Percentiles rank a stretch among this genome's conserved stretches.
These are phyloP conservation scores for Naganishia vishniacii DNA, from an alignment of 768 basidiomycete genomes.

Conservation along the genomic window DNA sequence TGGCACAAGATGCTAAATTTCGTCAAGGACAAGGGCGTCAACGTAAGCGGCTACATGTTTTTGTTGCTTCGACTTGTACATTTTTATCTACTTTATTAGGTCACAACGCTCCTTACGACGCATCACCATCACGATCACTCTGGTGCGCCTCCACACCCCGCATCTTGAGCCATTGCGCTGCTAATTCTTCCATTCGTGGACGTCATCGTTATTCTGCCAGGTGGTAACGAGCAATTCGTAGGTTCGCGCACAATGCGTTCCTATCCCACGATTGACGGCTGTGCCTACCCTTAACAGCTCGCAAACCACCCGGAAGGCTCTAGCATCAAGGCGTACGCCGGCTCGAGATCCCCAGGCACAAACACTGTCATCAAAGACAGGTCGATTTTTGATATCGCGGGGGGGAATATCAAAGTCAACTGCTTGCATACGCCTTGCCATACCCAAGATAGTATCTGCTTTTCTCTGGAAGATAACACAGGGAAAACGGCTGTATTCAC, in stretches of 20 bases:
- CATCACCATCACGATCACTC: conserved; percentile 89
- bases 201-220: neutral
- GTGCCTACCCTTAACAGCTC: neutral
- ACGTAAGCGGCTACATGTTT: conserved; percentile 41
- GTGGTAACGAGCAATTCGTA: conserved; percentile 64
- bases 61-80: neutral
- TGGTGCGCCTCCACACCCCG: conserved; percentile 47
- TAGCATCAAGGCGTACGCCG: conserved; percentile 68
- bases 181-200: no score
- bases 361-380: conserved; percentile 73
- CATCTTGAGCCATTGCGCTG: no score
- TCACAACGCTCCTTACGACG: conserved; percentile 61
- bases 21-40: conserved; percentile 64
- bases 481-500: conserved; percentile 77
- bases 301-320: conserved; percentile 53
- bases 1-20: conserved; percentile 42
- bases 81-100: conserved; percentile 24
- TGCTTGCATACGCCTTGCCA: conserved; percentile 83
- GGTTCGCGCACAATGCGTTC: conserved; percentile 33
- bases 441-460: conserved; percentile 95
- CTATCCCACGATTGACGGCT: neutral
- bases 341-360: conserved; percentile 65
- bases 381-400: conserved; percentile 65
- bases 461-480: conserved; percentile 60
- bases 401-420: conserved; percentile 49